Percentiles rank a stretch among this genome's conserved stretches.
phyloP scores from a whole-genome alignment of 768 basidiomycete species.

The Solioccasus polychromus region DNA sequence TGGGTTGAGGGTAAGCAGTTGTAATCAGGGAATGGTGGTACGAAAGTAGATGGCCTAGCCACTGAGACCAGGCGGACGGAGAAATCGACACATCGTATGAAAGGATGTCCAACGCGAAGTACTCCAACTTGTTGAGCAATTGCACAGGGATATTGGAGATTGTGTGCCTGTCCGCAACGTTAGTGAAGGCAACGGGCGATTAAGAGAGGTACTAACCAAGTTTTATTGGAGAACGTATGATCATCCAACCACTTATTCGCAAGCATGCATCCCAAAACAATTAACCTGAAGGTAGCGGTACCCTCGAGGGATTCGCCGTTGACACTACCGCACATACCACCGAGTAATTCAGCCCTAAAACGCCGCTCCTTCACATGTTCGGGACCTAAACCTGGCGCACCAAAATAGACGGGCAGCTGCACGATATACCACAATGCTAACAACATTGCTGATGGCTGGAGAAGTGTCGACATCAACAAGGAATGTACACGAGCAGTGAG shows the following conservation, averaged over 20 bases:
- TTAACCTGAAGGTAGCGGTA: constrained; percentile 66
- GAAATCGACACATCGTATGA: constrained; percentile 68
- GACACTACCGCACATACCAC: constrained; percentile 40
- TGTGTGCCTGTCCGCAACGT: constrained; percentile 55
- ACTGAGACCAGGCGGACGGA: constrained; percentile 60
- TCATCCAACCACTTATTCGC: constrained; percentile 90
- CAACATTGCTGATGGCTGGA: constrained; percentile 79
- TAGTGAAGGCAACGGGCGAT: not conserved
- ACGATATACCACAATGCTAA: constrained; percentile 82
- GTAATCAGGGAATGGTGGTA: constrained; percentile 66
- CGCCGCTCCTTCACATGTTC: constrained; percentile 58
- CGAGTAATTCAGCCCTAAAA: constrained; percentile 64
- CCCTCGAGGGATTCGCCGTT: constrained; percentile 52
- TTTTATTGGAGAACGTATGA: constrained; percentile 87
- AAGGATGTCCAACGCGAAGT: constrained; percentile 67
- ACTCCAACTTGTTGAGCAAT: constrained; percentile 68
- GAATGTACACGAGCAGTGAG: constrained; percentile 66
- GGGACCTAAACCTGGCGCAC: constrained; percentile 44
- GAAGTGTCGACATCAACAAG: constrained; percentile 70
- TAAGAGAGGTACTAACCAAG: constrained; percentile 52
- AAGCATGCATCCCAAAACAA: constrained; percentile 80
- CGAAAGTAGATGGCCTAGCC: constrained; percentile 63
- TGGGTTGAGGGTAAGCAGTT: constrained; percentile 64
- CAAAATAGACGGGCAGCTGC: constrained; percentile 68
- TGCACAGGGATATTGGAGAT: constrained; percentile 75